phyloP scores from a whole-genome alignment of 2,329 filamentous ascomycete species.

The Cordyceps sp. region DNA sequence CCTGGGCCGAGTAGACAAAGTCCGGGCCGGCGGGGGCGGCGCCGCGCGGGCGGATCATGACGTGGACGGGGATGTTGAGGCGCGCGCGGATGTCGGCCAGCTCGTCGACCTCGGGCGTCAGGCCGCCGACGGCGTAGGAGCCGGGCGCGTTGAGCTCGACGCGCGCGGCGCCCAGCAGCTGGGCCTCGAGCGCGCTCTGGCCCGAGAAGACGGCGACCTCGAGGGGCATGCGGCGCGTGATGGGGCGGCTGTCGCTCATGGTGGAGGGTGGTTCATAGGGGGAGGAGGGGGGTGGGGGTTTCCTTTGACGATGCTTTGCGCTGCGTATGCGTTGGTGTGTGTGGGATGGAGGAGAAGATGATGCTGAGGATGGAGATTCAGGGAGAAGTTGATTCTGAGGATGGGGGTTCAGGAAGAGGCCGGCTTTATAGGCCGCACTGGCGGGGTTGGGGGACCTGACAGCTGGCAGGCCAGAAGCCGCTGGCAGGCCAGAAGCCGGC shows the following conservation, averaged over 20 bases:
- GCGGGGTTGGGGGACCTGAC: too few relatives aligned
- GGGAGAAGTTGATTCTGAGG: too few relatives aligned
- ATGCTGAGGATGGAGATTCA: too few relatives aligned
- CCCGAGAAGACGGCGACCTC: constrained; percentile 39
- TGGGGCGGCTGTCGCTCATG: not conserved
- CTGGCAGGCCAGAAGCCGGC: too few relatives aligned
- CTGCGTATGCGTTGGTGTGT: too few relatives aligned
- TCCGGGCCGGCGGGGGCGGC: constrained; percentile 13
- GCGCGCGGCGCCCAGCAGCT: constrained; percentile 26
- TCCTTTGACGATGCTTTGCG: not conserved
- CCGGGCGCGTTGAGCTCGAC: constrained; percentile 35
- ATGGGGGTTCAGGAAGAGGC: too few relatives aligned
- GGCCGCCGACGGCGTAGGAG: constrained; percentile 33
- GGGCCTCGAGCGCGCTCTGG: constrained; percentile 20
- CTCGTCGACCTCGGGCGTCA: constrained; percentile 28
- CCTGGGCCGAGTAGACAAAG: constrained; percentile 29
- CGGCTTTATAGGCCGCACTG: too few relatives aligned
- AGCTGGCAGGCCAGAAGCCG: too few relatives aligned
- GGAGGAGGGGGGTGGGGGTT: not conserved
- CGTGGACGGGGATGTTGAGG: constrained; percentile 23
- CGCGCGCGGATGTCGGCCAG: constrained; percentile 13
- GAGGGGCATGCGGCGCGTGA: constrained; percentile 13
- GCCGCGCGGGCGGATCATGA: constrained; percentile 37
- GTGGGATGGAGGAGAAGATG: too few relatives aligned
- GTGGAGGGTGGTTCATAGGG: not conserved